Base-by-base conservation (phyloP, 345 rosid species). In the Citrus medica region DNA sequence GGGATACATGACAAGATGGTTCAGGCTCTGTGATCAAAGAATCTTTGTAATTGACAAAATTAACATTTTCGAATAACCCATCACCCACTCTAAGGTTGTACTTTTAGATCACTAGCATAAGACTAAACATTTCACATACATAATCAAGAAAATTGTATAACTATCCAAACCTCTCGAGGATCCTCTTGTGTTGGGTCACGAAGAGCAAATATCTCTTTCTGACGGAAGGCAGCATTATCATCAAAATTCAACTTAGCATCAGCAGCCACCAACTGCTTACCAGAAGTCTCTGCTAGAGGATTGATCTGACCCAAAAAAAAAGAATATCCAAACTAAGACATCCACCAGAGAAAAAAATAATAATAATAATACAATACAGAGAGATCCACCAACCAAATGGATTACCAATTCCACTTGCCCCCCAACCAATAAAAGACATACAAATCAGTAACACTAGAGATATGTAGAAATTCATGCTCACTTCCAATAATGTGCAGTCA, bases 161-260 rank as follows among this genome's bases (percentile, higher is more conserved):
- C 27, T 42, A 77, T 78, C 46, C 87, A 78, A 33, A 96, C 99
- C 97, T 96, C 99, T 79, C 98, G 81, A 75, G 99, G 97, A 84
- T 96, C 99, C 86, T 96, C 99, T 80, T 96, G 99, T 19, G 99
- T 82, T 77, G 98, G 93, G 90, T 96, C 99, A 69, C 99, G 90
- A 35, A 90, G 89, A 63, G 90, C 82, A 33, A 96, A 96, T 67
- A 88, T 81, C 78, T 90, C 93, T 84, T 94, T 92, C 80, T 92
- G 99, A 67, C 98, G 92, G 81, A 86, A 97, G 38, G 92, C 97
- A 77, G 99, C 99, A 88, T 97, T 97, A 78, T 97, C 99, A 85
- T 97, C 99, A 71, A 97, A 94, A 85, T 97, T 97, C 90, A 97
- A 82, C 80, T 97, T 97, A 71, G 99, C 99, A 92, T 97, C 99